A percentile compares a stretch with the other conserved stretches of the same genome.
phyloP scores from a whole-genome alignment of 2,329 filamentous ascomycete species.

The Colletotrichum phormii region DNA sequence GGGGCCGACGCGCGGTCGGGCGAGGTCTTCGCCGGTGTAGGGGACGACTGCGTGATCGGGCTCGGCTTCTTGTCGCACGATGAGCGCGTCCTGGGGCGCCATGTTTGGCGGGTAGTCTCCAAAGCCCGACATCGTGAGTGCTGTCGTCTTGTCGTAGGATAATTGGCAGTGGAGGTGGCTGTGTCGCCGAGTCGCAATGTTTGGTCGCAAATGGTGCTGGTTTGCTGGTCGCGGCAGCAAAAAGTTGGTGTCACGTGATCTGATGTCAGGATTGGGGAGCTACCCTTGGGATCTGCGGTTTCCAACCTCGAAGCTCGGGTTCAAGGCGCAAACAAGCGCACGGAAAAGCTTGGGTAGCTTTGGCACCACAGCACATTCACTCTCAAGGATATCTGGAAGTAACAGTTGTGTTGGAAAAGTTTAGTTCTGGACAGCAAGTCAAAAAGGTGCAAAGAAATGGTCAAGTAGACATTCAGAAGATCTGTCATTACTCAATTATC shows the following conservation, averaged over 20 bases:
- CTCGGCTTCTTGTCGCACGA: constrained; percentile 66
- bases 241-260: constrained; percentile 36
- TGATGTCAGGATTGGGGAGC: constrained; percentile 27
- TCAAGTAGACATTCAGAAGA: neutral
- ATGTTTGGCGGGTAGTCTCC: constrained; percentile 75
- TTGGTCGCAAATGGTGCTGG: neutral
- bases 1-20: constrained; percentile 74
- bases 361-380: neutral
- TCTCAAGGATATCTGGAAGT: neutral
- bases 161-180: constrained; percentile 34
- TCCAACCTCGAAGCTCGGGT: neutral
- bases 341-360: constrained; percentile 1
- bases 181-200: constrained; percentile 7
- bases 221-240: constrained; percentile 1
- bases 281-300: constrained; percentile 4
- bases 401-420: neutral
- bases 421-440: neutral
- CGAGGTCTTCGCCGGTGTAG: constrained; percentile 79
- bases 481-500: constrained; percentile 40
- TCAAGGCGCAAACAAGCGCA: neutral
- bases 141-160: neutral
- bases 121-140: constrained; percentile 68
- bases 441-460: neutral
- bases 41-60: constrained; percentile 71
- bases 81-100: constrained; percentile 72